Conservation (phyloP, 768 basidiomycete species). For the Amanita pseudoporphyria region DNA sequence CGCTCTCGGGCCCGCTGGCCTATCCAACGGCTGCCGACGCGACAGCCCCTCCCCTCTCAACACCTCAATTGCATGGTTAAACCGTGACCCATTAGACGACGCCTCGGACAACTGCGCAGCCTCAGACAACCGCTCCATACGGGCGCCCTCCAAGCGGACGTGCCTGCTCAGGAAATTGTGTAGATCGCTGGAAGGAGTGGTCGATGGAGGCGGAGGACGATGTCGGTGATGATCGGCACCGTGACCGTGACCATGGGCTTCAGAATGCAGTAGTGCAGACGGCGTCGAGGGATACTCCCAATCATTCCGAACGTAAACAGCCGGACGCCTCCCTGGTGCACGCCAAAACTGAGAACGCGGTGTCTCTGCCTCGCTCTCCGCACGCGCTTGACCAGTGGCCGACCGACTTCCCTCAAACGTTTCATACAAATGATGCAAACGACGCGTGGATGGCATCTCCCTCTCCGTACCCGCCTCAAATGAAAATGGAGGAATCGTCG, state of each 20-base stretch:
- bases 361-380: not conserved
- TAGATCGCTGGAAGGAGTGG: not conserved
- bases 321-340: not conserved
- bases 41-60: conserved; percentile 12
- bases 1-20: conserved; percentile 1
- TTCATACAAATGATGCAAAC: not conserved
- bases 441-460: not conserved
- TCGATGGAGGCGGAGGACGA: not conserved
- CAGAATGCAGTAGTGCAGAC: not conserved
- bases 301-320: not conserved
- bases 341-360: conserved; percentile 1
- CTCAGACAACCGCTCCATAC: conserved; percentile 7
- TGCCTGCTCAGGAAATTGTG: conserved; percentile 1
- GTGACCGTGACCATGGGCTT: too few species aligned
- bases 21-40: not conserved
- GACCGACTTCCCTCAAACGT: not conserved
- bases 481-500: conserved; percentile 28
- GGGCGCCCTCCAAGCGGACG: conserved; percentile 1
- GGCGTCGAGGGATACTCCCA: not conserved
- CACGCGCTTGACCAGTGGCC: not conserved
- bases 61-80: conserved; percentile 21
- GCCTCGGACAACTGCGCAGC: conserved; percentile 1
- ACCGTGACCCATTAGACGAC: conserved; percentile 13
- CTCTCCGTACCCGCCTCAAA: conserved; percentile 20
- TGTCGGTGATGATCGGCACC: not conserved